Evolutionary conservation across 1,139 yeast genomes (phyloP).

Genomic region (Schizosaccharomyces versatilis): DNA sequence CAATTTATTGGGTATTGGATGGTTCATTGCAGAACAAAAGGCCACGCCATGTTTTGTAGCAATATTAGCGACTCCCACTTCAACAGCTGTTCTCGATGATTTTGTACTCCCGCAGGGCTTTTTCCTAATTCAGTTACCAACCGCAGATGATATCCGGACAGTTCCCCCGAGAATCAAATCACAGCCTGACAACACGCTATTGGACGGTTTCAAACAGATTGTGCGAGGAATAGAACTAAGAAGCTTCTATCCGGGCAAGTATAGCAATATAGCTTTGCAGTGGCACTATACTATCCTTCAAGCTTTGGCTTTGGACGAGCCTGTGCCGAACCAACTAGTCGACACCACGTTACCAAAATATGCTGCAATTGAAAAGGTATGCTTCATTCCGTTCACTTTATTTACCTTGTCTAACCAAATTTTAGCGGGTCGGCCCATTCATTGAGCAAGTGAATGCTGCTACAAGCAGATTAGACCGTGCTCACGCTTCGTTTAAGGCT

Average conservation of each 20-base stretch:
- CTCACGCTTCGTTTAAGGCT: background rate
- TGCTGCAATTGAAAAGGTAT: slow-evolving; percentile 16
- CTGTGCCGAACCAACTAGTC: slow-evolving; percentile 21
- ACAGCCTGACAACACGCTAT: slow-evolving; percentile 15
- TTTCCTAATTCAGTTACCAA: slow-evolving; percentile 21
- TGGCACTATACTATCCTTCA: slow-evolving; percentile 45
- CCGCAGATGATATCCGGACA: slow-evolving; percentile 20
- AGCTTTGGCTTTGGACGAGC: slow-evolving; percentile 45
- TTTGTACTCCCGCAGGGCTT: slow-evolving; percentile 18
- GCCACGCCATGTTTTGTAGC: slow-evolving; percentile 40
- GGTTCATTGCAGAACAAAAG: slow-evolving; percentile 40
- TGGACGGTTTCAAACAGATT: slow-evolving; percentile 22
- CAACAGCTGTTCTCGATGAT: slow-evolving; percentile 9
- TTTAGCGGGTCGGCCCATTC: background rate
- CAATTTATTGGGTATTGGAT: slow-evolving; percentile 39
- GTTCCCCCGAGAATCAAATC: slow-evolving; percentile 13
- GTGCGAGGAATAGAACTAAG: slow-evolving; percentile 24
- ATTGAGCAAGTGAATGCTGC: background rate
- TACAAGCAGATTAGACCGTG: background rate
- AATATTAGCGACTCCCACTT: slow-evolving; percentile 12
- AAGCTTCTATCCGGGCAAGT: slow-evolving; percentile 37
- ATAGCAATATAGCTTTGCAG: slow-evolving; percentile 44
- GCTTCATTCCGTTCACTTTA: background rate
- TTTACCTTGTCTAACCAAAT: background rate
- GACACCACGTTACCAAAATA: slow-evolving; percentile 20